Conservation (phyloP, 2,329 filamentous ascomycete species). For the Fusarium sp. region DNA sequence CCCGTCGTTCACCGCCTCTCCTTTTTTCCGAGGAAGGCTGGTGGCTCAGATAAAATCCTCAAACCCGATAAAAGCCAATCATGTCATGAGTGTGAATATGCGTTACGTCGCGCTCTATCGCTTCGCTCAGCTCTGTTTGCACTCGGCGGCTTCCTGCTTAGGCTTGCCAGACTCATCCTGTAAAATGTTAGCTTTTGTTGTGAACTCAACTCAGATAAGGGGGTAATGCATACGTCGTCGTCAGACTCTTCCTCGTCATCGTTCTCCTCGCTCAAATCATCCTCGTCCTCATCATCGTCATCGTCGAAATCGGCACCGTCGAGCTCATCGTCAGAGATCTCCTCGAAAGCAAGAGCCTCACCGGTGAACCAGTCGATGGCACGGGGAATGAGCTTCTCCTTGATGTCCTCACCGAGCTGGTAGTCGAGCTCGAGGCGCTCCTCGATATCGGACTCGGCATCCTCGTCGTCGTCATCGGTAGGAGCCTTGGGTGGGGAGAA, state of each 20-base stretch:
- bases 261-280: conserved; percentile 84
- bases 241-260: conserved; percentile 86
- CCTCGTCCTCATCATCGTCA: conserved; percentile 92
- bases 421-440: conserved; percentile 98
- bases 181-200: conserved; percentile 26
- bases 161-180: conserved; percentile 90
- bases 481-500: conserved; percentile 95
- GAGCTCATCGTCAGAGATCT: conserved; percentile 84
- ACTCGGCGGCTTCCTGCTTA: conserved; percentile 93
- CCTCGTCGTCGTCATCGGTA: conserved; percentile 74
- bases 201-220: background rate
- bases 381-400: conserved; percentile 98
- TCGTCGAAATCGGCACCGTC: conserved; percentile 87
- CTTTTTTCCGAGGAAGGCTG: conserved; percentile 35
- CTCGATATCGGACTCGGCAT: conserved; percentile 90
- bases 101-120: conserved; percentile 50
- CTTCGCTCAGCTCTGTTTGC: conserved; percentile 85
- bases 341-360: conserved; percentile 96
- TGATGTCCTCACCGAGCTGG: conserved; percentile 98
- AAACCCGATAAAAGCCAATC: conserved; percentile 41
- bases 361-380: conserved; percentile 99
- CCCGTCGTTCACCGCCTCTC: conserved; percentile 37
- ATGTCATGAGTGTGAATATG: conserved; percentile 42
- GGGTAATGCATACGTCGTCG: conserved; percentile 70
- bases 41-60: conserved; percentile 41